Percentiles rank a stretch among this genome's conserved stretches.
Evolutionary conservation across 371 early-diverging fungal genomes (phyloP).

Genomic region (Chytridium lagenaria): DNA sequence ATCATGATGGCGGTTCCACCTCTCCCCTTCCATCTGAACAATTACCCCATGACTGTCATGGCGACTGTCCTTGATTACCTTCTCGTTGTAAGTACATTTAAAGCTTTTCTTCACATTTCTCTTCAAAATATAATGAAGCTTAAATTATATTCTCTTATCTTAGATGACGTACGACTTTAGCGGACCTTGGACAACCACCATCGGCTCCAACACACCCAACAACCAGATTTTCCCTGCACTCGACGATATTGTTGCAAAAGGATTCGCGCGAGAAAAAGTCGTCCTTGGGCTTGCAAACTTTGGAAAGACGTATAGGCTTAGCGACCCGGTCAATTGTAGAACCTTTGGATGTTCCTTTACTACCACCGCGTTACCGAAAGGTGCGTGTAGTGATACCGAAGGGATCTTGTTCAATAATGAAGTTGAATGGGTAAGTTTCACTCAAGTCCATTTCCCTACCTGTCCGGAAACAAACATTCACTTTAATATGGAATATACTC

Average conservation of each 20-base stretch:
- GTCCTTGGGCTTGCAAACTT: conserved; percentile 35
- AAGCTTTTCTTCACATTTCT: neutral
- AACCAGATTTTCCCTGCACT: conserved; percentile 7
- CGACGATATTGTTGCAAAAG: neutral
- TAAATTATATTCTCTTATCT: no score
- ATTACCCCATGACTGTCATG: conserved; percentile 23
- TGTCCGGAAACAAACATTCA: no score
- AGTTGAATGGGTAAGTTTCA: neutral
- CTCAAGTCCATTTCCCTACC: neutral
- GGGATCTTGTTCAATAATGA: conserved; percentile 19
- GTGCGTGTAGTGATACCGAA: conserved; percentile 12
- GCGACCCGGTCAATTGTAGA: conserved; percentile 13
- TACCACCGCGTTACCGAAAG: conserved; percentile 2
- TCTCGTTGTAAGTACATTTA: conserved; percentile 16
- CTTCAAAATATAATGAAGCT: neutral
- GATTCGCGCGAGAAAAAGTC: conserved; percentile 29
- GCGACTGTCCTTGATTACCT: conserved; percentile 17
- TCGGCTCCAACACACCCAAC: conserved; percentile 23
- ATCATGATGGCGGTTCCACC: conserved; percentile 1
- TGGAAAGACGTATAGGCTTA: conserved; percentile 28
- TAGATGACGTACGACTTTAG: conserved; percentile 30
- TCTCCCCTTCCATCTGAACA: neutral
- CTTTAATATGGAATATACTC: no score
- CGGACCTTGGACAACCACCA: conserved; percentile 20
- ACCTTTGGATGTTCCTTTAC: conserved; percentile 22